A percentile compares a stretch with the other conserved stretches of the same genome.
These are phyloP conservation scores for Cyberlindnera galapagoensis DNA, from an alignment of 805 yeast species.

Conservation along the genomic window DNA sequence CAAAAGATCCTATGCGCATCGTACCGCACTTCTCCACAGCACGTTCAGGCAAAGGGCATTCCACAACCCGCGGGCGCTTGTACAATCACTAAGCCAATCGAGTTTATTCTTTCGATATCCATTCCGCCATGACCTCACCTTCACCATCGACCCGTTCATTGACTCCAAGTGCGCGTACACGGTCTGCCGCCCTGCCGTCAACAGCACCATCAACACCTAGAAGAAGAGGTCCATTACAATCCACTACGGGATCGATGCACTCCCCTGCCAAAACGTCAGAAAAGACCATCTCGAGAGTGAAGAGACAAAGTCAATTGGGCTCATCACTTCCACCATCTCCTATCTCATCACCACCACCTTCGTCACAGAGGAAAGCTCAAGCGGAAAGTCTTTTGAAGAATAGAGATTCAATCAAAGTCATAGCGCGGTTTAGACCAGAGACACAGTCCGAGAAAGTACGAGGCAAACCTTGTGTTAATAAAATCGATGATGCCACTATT, in stretches of 20 bases:
- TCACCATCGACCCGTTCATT: conserved; percentile 2
- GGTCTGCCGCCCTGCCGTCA: neutral
- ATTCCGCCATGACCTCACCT: neutral
- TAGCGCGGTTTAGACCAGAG: conserved; percentile 67
- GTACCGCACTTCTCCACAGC: too few species aligned
- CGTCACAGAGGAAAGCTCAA: neutral
- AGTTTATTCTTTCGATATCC: neutral
- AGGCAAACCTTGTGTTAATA: conserved; percentile 3
- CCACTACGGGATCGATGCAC: neutral
- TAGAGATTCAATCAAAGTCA: conserved; percentile 47
- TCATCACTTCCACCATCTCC: neutral
- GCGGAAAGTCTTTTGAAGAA: conserved; percentile 2
- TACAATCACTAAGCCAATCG: too few species aligned
- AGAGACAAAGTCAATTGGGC: too few species aligned
- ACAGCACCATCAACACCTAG: conserved; percentile 1
- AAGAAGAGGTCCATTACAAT: neutral
- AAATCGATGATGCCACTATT: conserved; percentile 10
- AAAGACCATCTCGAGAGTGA: too few species aligned
- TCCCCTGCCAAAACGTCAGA: too few species aligned
- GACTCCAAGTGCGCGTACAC: conserved; percentile 1
- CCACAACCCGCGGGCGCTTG: too few species aligned
- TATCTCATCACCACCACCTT: neutral
- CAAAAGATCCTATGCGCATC: too few species aligned
- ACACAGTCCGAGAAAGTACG: conserved; percentile 27
- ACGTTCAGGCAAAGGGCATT: too few species aligned